Percentiles rank a stretch among this genome's conserved stretches.
Evolutionary conservation across 805 yeast species (phyloP).

Genomic region (Sugiyamaella chiloensis): DNA sequence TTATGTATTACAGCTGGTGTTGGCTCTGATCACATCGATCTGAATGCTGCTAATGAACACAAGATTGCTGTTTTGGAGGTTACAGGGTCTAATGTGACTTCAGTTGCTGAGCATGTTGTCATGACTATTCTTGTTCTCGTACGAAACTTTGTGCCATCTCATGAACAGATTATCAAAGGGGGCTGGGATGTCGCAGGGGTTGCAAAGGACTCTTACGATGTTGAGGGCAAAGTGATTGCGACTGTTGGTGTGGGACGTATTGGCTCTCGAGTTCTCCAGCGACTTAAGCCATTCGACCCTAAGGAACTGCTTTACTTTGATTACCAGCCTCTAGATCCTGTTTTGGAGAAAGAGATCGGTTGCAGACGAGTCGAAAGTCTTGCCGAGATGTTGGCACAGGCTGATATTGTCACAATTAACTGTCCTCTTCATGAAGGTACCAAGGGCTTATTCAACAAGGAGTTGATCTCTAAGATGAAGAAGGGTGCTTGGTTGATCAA

Average conservation of each 20-base stretch:
- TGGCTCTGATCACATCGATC: slow-evolving; percentile 78
- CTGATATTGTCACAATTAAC: slow-evolving; percentile 75
- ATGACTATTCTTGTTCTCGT: slow-evolving; percentile 70
- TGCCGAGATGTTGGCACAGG: slow-evolving; percentile 62
- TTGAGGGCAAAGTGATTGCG: slow-evolving; percentile 71
- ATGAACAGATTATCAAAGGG: slow-evolving; percentile 58
- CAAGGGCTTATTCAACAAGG: slow-evolving; percentile 62
- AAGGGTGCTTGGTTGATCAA: slow-evolving; percentile 71
- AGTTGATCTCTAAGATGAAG: slow-evolving; percentile 60
- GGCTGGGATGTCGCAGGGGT: slow-evolving; percentile 77
- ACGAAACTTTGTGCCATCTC: slow-evolving; percentile 77
- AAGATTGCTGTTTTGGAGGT: slow-evolving; percentile 75
- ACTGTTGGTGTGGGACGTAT: slow-evolving; percentile 83
- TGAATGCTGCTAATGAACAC: slow-evolving; percentile 61
- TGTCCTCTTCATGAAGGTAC: slow-evolving; percentile 73
- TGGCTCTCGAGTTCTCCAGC: slow-evolving; percentile 71
- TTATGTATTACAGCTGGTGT: slow-evolving; percentile 77
- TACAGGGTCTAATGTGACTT: slow-evolving; percentile 75
- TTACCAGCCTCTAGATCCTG: slow-evolving; percentile 63
- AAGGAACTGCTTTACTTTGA: slow-evolving; percentile 71
- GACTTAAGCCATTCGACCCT: slow-evolving; percentile 70
- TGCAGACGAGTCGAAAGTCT: slow-evolving; percentile 57
- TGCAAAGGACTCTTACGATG: slow-evolving; percentile 69
- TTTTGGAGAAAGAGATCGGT: slow-evolving; percentile 55
- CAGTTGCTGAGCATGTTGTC: slow-evolving; percentile 84